phyloP scores from a whole-genome alignment of 805 yeast species.

The Hanseniaspora thailandica region DNA sequence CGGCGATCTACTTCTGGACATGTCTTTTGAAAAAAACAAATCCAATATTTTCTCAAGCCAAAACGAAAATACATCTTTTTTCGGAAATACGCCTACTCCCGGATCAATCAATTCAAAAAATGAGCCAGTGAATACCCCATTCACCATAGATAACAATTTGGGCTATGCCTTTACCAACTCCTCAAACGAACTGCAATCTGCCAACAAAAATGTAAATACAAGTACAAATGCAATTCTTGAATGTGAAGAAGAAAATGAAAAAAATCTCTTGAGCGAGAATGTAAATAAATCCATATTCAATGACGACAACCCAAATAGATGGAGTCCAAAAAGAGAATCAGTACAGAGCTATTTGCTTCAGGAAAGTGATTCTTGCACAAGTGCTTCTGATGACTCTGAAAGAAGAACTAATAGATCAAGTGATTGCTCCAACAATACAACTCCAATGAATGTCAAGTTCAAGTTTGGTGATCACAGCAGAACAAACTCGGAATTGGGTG shows the following conservation, averaged over 20 bases:
- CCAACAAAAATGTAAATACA: neutral
- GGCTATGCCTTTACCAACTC: neutral
- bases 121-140: constrained; percentile 7
- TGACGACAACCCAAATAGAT: neutral
- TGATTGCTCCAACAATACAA: neutral
- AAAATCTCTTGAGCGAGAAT: neutral
- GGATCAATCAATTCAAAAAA: neutral
- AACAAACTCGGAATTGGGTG: neutral
- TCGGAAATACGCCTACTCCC: neutral
- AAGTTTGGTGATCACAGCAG: constrained; percentile 6
- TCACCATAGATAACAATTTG: neutral
- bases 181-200: neutral
- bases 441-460: constrained; percentile 5
- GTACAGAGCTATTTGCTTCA: neutral
- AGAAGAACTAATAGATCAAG: neutral
- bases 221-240: constrained; percentile 4
- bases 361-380: neutral
- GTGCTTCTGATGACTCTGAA: neutral
- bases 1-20: constrained; percentile 1
- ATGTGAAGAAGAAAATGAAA: neutral
- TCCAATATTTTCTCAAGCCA: neutral
- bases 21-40: neutral
- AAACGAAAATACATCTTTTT: neutral
- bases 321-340: neutral
- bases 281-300: neutral